Percentiles rank a stretch among this genome's conserved stretches.
Evolutionary conservation across 768 basidiomycete genomes (phyloP).

Genomic region (Lactarius pseudohatsudake): DNA sequence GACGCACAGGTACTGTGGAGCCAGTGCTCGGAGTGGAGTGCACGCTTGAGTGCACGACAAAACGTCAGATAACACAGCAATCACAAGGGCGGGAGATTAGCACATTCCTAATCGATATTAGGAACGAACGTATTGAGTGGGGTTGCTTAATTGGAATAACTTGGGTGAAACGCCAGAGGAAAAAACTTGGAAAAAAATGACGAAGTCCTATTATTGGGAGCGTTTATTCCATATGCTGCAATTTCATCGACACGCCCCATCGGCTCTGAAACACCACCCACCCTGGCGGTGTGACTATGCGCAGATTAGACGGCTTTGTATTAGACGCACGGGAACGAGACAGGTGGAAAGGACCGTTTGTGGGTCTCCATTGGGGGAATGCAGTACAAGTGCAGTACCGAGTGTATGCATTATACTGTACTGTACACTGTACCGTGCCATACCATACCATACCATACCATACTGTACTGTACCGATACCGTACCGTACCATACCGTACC

Average conservation of each 20-base stretch:
- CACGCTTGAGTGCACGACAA: background rate
- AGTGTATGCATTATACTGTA: background rate
- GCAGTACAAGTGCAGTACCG: background rate
- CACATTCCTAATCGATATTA: background rate
- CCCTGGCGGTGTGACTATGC: background rate
- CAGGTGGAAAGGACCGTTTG: background rate
- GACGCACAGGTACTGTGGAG: slow-evolving; percentile 12
- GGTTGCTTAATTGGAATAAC: background rate
- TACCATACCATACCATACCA: no score
- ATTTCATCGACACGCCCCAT: background rate
- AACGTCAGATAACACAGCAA: slow-evolving; percentile 10
- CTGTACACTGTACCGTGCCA: no score
- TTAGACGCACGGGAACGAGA: background rate
- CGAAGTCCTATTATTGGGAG: background rate
- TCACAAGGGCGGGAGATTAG: slow-evolving; percentile 1
- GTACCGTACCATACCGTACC: background rate
- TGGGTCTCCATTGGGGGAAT: background rate
- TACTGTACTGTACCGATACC: no score
- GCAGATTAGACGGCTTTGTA: background rate
- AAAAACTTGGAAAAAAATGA: background rate
- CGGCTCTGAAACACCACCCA: background rate
- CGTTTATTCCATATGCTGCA: background rate
- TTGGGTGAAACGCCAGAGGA: slow-evolving; percentile 3
- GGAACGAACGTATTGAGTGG: slow-evolving; percentile 9
- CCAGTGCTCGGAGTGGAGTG: slow-evolving; percentile 14